Evolutionary conservation across 1,139 yeast species (phyloP), one percentile per base, ranked within the genome.

Genomic region (Blastobotrys capitulatus): DNA sequence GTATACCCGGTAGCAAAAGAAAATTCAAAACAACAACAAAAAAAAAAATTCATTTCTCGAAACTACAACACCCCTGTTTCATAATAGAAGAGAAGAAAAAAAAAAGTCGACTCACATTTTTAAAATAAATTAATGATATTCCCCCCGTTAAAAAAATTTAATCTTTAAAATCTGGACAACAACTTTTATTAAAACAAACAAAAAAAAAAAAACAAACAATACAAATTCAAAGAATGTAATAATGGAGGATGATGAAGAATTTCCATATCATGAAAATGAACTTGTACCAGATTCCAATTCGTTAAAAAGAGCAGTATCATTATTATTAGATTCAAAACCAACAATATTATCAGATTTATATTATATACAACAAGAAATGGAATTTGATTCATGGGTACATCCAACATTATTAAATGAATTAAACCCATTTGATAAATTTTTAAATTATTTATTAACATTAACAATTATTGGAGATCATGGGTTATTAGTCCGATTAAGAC

Each of bases 401-500:
- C 38, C 34, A 10, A 20, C 26, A 13, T 27, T 42, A 34, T 20
- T 15, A 15, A 18, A 22, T 15, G 16, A n/a, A 13, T 10, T 15
- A 25, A 19, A 32, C 15, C 32, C 45, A 18, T 42, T 25, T 27
- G 36, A 9, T 19, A 16, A 27, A 29, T 42, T 42, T 19, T 16
- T 42, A 5, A 25, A 31, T 9, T 38, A 42, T 12, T 27, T 42
- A 12, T 16, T 42, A 22, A 27, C 34, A 16, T n/a, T 42, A 27
- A 22, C 27, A 10, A 34, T 42, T 19, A 42, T 42, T 6, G 45
- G 45, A 10, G 45, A 42, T 29, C 31, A 42, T 27, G 45, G 45
- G n/a, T 19, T 42, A 38, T 16, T 42, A 29, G 38, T 27, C 10
- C 18, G 45, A 9, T 20, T 32, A 29, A 25, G 34, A 8, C 45